Evolutionary conservation across 768 basidiomycete species (phyloP).

Genomic region (Mycena albidolilacea): DNA sequence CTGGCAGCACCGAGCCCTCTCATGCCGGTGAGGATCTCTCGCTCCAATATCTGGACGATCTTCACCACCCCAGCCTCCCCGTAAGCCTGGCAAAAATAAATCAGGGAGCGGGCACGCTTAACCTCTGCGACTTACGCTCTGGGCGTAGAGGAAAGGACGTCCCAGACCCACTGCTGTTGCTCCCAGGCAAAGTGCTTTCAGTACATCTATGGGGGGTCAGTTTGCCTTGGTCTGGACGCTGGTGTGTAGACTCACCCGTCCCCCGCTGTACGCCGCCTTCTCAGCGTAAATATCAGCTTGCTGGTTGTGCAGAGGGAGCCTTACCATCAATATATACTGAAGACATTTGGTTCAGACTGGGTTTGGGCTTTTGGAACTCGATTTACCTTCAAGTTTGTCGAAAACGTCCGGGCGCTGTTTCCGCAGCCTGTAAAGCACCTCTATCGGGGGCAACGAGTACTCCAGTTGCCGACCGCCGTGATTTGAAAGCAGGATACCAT

Average conservation of each 20-base stretch:
- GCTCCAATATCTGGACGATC: conserved; percentile 75
- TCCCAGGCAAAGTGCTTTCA: conserved; percentile 93
- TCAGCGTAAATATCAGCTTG: conserved; percentile 2
- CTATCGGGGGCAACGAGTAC: conserved; percentile 82
- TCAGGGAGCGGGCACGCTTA: not conserved
- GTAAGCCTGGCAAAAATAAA: conserved; percentile 68
- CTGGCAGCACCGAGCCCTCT: conserved; percentile 78
- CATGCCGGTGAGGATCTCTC: conserved; percentile 87
- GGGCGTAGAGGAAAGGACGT: conserved; percentile 88
- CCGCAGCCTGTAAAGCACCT: conserved; percentile 82
- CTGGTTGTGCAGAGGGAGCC: conserved; percentile 4
- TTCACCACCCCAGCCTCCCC: conserved; percentile 80
- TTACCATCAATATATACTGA: conserved; percentile 89
- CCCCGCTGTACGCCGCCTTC: conserved; percentile 79
- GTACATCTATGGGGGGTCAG: conserved; percentile 66
- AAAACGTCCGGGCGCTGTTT: conserved; percentile 84
- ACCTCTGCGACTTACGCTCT: conserved; percentile 68
- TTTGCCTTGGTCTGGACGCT: not conserved
- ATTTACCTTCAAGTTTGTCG: conserved; percentile 75
- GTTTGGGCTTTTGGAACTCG: not conserved
- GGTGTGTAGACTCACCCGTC: conserved; percentile 66
- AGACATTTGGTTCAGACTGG: conserved; percentile 28
- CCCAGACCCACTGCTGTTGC: conserved; percentile 91
- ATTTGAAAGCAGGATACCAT: conserved; percentile 92
- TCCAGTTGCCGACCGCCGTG: conserved; percentile 95